These are phyloP conservation scores for Podospora sp. DNA, from an alignment of 495 filamentous ascomycete species.

Conservation along the genomic window DNA sequence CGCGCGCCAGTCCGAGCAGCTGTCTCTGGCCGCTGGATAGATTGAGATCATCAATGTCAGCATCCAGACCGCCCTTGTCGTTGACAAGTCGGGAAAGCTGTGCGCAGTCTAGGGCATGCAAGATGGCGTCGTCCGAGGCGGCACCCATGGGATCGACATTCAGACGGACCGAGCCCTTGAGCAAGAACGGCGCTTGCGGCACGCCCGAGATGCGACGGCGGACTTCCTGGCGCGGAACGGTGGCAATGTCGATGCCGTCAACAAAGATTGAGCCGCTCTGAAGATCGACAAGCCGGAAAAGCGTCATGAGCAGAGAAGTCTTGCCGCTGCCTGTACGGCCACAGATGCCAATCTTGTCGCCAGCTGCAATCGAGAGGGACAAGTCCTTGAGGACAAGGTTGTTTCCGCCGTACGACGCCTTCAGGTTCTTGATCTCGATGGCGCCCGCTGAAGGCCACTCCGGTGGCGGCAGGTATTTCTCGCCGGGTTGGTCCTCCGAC, in stretches of 20 bases:
- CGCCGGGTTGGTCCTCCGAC: slow-evolving; percentile 36
- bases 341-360: slow-evolving; percentile 43
- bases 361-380: slow-evolving; percentile 38
- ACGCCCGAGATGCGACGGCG: slow-evolving; percentile 46
- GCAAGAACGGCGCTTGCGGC: slow-evolving; percentile 49
- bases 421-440: slow-evolving; percentile 43
- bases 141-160: slow-evolving; percentile 49
- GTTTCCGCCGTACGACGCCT: slow-evolving; percentile 35
- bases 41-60: slow-evolving; percentile 37
- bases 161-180: slow-evolving; percentile 48
- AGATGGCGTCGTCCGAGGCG: slow-evolving; percentile 41
- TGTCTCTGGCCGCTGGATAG: slow-evolving; percentile 57
- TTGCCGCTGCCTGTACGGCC: slow-evolving; percentile 48
- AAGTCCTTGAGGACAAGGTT: slow-evolving; percentile 40
- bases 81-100: slow-evolving; percentile 44
- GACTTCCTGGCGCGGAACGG: slow-evolving; percentile 35
- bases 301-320: slow-evolving; percentile 37
- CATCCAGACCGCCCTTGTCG: slow-evolving; percentile 45
- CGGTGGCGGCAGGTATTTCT: slow-evolving; percentile 26
- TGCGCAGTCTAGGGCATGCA: slow-evolving; percentile 40
- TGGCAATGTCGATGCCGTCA: slow-evolving; percentile 41
- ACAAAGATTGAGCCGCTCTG: slow-evolving; percentile 37
- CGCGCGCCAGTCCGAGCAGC: slow-evolving; percentile 63
- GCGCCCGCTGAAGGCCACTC: slow-evolving; percentile 42
- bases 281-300: slow-evolving; percentile 42